A percentile compares a stretch with the other conserved stretches of the same genome.
Evolutionary conservation across 164 flowering plant genomes (phyloP).

Genomic region (Vitis cinerea): DNA sequence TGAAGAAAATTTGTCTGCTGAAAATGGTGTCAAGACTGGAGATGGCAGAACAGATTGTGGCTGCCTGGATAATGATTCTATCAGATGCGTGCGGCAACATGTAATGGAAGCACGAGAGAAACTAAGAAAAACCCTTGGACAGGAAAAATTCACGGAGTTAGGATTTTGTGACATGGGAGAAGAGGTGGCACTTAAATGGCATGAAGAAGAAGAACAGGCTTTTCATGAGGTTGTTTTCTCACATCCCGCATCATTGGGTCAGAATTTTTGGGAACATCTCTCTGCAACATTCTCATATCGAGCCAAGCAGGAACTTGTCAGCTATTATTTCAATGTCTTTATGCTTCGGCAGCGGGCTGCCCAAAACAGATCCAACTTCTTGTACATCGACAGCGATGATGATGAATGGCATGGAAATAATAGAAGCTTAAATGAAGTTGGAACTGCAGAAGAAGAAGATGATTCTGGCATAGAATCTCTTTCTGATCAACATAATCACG

Average conservation of each 20-base stretch:
- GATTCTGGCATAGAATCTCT: conserved; percentile 48
- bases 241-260: conserved; percentile 55
- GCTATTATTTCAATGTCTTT: conserved; percentile 84
- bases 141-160: conserved; percentile 37
- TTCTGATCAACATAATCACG: conserved; percentile 16
- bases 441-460: conserved; percentile 40
- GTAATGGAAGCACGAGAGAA: conserved; percentile 55
- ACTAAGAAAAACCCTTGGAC: conserved; percentile 42
- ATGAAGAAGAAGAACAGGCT: conserved; percentile 53
- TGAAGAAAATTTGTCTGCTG: not conserved
- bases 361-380: conserved; percentile 53
- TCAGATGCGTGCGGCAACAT: conserved; percentile 67
- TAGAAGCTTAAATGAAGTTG: conserved; percentile 15
- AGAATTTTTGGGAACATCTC: conserved; percentile 60
- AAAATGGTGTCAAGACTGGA: conserved; percentile 19
- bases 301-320: conserved; percentile 54
- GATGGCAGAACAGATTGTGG: conserved; percentile 41
- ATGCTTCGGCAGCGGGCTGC: conserved; percentile 63
- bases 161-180: conserved; percentile 80
- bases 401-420: conserved; percentile 56
- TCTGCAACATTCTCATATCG: conserved; percentile 43
- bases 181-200: conserved; percentile 60
- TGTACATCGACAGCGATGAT: conserved; percentile 65
- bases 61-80: conserved; percentile 58
- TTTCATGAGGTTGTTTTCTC: conserved; percentile 57